A percentile compares a stretch with the other conserved stretches of the same genome.
phyloP scores from a whole-genome alignment of 345 rosid genomes.

The Citrus cavaleriei region DNA sequence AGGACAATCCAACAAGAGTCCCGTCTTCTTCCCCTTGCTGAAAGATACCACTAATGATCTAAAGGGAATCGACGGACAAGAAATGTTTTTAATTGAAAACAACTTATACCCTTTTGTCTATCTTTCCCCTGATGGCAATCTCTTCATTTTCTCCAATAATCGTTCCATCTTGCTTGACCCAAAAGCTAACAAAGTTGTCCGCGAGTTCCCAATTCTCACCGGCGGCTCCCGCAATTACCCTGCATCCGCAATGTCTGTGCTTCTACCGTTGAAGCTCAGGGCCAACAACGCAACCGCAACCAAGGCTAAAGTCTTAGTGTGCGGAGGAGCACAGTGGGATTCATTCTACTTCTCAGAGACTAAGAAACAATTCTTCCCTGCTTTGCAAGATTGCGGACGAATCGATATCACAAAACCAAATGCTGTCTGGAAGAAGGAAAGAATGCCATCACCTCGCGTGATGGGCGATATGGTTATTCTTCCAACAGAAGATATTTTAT shows the following conservation, averaged over 20 bases:
- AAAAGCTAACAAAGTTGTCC: slow-evolving; percentile 36
- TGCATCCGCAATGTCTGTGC: slow-evolving; percentile 58
- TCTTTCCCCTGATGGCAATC: slow-evolving; percentile 32
- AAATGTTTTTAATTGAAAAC: not conserved
- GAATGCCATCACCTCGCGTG: slow-evolving; percentile 66
- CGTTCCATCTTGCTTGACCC: slow-evolving; percentile 56
- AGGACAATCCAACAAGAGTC: not conserved
- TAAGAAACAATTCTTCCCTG: slow-evolving; percentile 35
- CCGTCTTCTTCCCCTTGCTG: not conserved
- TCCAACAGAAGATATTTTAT: slow-evolving; percentile 65
- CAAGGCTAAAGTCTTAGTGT: slow-evolving; percentile 47
- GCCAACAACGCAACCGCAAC: not conserved
- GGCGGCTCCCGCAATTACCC: slow-evolving; percentile 58
- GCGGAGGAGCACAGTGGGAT: slow-evolving; percentile 59
- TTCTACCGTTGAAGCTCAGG: slow-evolving; percentile 46
- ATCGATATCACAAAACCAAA: slow-evolving; percentile 36
- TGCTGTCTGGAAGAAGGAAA: slow-evolving; percentile 53
- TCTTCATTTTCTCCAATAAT: slow-evolving; percentile 16
- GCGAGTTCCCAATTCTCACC: slow-evolving; percentile 56
- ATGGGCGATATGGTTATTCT: slow-evolving; percentile 75
- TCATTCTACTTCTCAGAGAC: slow-evolving; percentile 24
- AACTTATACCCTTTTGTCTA: slow-evolving; percentile 18
- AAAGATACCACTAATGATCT: slow-evolving; percentile 9
- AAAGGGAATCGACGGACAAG: no score
- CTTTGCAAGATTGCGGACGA: slow-evolving; percentile 61